Evolutionary conservation across 2,329 filamentous ascomycete species (phyloP).

Genomic region (Fusarium miscanthi): DNA sequence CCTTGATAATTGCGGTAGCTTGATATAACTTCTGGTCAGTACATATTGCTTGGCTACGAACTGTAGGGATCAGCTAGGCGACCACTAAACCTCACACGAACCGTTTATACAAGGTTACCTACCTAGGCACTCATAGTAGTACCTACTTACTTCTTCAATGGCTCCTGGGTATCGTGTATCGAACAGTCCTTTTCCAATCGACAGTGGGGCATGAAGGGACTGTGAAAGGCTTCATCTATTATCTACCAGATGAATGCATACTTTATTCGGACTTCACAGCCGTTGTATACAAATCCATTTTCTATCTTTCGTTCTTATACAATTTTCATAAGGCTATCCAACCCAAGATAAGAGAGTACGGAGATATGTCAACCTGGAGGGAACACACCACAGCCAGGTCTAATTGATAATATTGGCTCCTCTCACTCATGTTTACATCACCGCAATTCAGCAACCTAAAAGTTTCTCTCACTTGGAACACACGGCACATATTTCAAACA

Average conservation of each 20-base stretch:
- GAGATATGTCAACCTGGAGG: background rate
- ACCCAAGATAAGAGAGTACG: background rate
- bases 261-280: background rate
- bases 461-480: background rate
- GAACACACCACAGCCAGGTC: background rate
- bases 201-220: background rate
- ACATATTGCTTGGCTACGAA: background rate
- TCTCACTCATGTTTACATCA: background rate
- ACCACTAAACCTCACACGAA: background rate
- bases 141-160: background rate
- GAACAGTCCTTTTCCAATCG: background rate
- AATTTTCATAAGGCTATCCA: background rate
- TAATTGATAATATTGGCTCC: background rate
- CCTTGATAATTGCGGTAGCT: background rate
- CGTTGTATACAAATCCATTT: background rate
- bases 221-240: background rate
- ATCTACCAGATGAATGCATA: background rate
- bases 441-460: background rate
- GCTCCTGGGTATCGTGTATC: background rate
- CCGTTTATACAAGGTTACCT: background rate
- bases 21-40: background rate
- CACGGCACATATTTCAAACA: background rate
- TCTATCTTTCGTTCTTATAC: background rate
- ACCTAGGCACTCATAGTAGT: background rate
- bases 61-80: background rate